These are phyloP conservation scores for Diaporthe sp. DNA, from an alignment of 2,329 filamentous ascomycete genomes.

Conservation along the genomic window DNA sequence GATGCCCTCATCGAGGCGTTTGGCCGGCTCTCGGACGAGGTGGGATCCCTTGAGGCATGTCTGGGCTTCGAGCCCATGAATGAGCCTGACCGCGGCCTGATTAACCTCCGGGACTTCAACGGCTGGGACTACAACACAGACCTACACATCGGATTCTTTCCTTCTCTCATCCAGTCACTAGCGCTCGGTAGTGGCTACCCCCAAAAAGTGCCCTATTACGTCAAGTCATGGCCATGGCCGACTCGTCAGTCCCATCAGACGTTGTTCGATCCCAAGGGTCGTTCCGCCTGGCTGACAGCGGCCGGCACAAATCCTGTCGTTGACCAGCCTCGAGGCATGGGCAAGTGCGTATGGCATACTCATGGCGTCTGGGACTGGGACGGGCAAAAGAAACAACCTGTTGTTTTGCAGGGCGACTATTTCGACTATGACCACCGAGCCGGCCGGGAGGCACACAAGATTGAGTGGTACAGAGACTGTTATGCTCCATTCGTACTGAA, in stretches of 20 bases:
- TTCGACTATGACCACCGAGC: conserved; percentile 52
- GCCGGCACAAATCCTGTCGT: conserved; percentile 34
- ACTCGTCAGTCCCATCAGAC: conserved; percentile 49
- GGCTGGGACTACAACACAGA: conserved; percentile 55
- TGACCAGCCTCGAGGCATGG: conserved; percentile 41
- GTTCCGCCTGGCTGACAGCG: conserved; percentile 47
- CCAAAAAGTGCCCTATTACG: conserved; percentile 50
- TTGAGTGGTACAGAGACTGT: conserved; percentile 55
- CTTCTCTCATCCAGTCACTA: conserved; percentile 50
- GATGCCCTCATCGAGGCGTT: conserved; percentile 48
- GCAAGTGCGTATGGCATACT: conserved; percentile 50
- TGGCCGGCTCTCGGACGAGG: conserved; percentile 46
- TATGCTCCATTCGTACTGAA: conserved; percentile 52
- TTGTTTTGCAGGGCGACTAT: conserved; percentile 45
- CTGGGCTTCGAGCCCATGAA: conserved; percentile 55
- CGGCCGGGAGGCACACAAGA: conserved; percentile 44
- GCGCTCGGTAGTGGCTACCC: conserved; percentile 52
- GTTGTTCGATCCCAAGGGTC: conserved; percentile 48
- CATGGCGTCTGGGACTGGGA: conserved; percentile 53
- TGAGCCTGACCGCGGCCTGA: conserved; percentile 53
- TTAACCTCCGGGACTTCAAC: conserved; percentile 51
- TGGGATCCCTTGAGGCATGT: conserved; percentile 46
- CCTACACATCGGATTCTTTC: conserved; percentile 53
- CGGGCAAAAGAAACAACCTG: conserved; percentile 41
- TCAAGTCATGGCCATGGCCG: conserved; percentile 54